phyloP scores from a whole-genome alignment of 352 stramenopile species.

The Globisporangium mamillatum region DNA sequence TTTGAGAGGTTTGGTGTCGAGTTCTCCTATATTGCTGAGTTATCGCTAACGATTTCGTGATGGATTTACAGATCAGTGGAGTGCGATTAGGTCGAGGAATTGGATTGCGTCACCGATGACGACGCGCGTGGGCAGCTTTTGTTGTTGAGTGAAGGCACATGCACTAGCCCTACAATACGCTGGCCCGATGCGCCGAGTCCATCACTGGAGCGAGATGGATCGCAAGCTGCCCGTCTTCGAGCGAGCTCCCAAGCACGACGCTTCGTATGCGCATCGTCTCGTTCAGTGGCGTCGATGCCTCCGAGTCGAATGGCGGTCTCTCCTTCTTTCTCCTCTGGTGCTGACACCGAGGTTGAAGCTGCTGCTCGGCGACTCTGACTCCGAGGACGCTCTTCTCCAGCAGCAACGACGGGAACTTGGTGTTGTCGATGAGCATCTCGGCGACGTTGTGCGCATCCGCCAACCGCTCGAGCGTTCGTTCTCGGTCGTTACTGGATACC shows the following conservation, averaged over 20 bases:
- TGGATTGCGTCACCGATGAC: neutral
- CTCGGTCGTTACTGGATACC: neutral
- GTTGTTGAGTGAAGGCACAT: neutral
- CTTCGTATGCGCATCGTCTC: neutral
- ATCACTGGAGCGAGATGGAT: neutral
- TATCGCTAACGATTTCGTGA: neutral
- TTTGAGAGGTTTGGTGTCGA: neutral
- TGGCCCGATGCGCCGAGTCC: neutral
- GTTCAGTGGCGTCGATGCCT: neutral
- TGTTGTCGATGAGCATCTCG: conserved; percentile 1
- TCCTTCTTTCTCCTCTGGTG: neutral
- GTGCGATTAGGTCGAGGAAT: neutral
- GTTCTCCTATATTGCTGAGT: neutral
- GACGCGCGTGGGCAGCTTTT: too few relatives aligned
- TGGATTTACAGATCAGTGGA: neutral
- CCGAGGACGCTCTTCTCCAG: conserved; percentile 4
- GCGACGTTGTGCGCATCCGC: conserved; percentile 5
- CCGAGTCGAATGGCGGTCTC: neutral
- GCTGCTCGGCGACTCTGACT: neutral
- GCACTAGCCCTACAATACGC: neutral
- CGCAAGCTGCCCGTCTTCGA: neutral
- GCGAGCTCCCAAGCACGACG: neutral
- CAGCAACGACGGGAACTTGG: conserved; percentile 5
- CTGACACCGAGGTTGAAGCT: neutral
- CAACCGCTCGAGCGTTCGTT: neutral